phyloP scores from a whole-genome alignment of 257 asterid species.

The Craterostigma plantagineum region DNA sequence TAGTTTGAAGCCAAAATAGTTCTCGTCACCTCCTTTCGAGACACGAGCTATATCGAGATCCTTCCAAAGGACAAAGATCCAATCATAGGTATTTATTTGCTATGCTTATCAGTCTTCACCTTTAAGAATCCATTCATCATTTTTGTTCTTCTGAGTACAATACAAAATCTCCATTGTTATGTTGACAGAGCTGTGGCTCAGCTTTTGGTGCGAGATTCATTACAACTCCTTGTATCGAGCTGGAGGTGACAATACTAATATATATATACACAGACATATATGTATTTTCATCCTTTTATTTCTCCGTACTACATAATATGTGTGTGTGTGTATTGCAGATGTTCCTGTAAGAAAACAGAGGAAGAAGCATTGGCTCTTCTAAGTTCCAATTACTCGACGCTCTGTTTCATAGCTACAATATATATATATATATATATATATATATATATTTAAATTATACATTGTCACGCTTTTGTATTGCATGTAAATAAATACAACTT shows the following conservation, averaged over 20 bases:
- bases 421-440: too few relatives aligned
- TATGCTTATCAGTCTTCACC: too few relatives aligned
- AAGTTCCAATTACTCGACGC: neutral
- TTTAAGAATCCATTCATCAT: neutral
- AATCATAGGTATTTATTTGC: neutral
- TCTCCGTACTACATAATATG: neutral
- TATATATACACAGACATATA: too few relatives aligned
- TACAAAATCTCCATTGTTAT: neutral
- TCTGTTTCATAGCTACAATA: too few relatives aligned
- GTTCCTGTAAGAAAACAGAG: slow-evolving; percentile 41
- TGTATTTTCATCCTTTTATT: neutral
- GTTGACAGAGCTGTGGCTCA: slow-evolving; percentile 66
- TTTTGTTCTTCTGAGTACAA: neutral
- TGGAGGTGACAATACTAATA: slow-evolving; percentile 36
- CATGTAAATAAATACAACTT: too few relatives aligned
- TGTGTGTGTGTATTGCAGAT: slow-evolving; percentile 18
- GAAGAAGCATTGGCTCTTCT: slow-evolving; percentile 79
- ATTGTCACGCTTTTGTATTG: too few relatives aligned
- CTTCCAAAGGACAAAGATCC: slow-evolving; percentile 18
- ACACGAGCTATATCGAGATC: slow-evolving; percentile 66
- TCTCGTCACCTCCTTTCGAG: slow-evolving; percentile 86
- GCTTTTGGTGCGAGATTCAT: slow-evolving; percentile 99
- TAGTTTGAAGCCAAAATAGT: slow-evolving; percentile 79
- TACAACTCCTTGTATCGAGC: slow-evolving; percentile 69
- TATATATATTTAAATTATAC: too few relatives aligned